Evolutionary conservation across 2,329 filamentous ascomycete species (phyloP).

Genomic region (Aspergillus amoenus): DNA sequence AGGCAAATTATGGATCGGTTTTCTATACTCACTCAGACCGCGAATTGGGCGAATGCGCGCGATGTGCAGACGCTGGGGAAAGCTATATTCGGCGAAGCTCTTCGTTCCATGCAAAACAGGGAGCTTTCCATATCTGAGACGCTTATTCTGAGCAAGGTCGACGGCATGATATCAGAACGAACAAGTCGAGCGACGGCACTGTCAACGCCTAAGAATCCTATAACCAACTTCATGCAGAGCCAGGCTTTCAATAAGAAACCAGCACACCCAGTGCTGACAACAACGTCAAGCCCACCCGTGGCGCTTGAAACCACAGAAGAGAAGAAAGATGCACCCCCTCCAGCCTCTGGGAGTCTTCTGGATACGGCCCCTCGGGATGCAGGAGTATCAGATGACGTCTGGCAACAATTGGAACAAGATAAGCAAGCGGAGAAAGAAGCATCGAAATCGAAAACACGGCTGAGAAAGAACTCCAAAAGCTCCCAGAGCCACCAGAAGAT

Average conservation of each 20-base stretch:
- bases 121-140: conserved; percentile 5
- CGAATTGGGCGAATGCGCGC: conserved; percentile 63
- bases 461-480: conserved; percentile 26
- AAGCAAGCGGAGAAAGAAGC: conserved; percentile 1
- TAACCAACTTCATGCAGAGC: background rate
- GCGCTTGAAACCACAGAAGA: background rate
- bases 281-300: background rate
- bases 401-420: conserved; percentile 23
- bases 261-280: background rate
- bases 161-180: conserved; percentile 19
- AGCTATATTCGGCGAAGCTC: conserved; percentile 45
- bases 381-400: conserved; percentile 25
- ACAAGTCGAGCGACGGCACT: background rate
- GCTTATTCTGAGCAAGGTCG: conserved; percentile 13
- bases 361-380: conserved; percentile 16
- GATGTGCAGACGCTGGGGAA: conserved; percentile 60
- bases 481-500: conserved; percentile 17
- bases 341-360: background rate
- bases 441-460: conserved; percentile 1
- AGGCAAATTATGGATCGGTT: conserved; percentile 35
- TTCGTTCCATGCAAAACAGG: conserved; percentile 12
- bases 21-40: conserved; percentile 39
- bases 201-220: background rate
- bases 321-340: background rate
- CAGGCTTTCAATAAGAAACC: background rate